Conservation (phyloP, 176 grass and related monocot genomes). For the Zoysia pacifica region DNA sequence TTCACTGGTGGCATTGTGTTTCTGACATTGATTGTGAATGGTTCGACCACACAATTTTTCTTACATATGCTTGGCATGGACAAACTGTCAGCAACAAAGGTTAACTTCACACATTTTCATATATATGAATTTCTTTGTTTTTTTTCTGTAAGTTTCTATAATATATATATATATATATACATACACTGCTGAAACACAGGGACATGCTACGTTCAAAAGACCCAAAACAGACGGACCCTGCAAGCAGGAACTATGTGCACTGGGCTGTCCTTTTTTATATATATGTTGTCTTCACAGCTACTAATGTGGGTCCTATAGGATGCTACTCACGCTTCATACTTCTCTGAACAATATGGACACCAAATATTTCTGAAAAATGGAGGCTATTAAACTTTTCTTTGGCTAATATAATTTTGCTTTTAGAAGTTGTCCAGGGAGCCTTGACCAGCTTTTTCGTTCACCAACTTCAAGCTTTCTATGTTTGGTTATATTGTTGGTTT, state of each 20-base stretch:
- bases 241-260: too few relatives aligned
- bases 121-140: slow-evolving; percentile 11
- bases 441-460: slow-evolving; percentile 4
- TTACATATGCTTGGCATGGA: slow-evolving; percentile 69
- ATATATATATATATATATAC: background rate
- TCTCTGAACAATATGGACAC: slow-evolving; percentile 3
- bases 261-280: background rate
- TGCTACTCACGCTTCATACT: background rate
- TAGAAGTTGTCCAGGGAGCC: background rate
- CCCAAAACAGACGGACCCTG: too few relatives aligned
- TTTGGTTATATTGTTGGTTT: background rate
- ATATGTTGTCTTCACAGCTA: background rate
- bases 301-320: background rate
- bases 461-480: slow-evolving; percentile 3
- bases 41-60: slow-evolving; percentile 89
- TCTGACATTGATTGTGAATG: slow-evolving; percentile 87
- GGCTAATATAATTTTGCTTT: background rate
- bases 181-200: background rate
- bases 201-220: too few relatives aligned
- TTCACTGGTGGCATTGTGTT: slow-evolving; percentile 95
- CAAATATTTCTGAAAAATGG: background rate
- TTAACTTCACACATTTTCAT: slow-evolving; percentile 35
- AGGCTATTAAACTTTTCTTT: background rate
- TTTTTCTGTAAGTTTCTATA: background rate
- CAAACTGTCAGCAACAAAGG: slow-evolving; percentile 76